Evolutionary conservation across 1,139 yeast genomes (phyloP), one percentile per base, ranked within the genome.

Genomic region (Debaryomyces fabryi): DNA sequence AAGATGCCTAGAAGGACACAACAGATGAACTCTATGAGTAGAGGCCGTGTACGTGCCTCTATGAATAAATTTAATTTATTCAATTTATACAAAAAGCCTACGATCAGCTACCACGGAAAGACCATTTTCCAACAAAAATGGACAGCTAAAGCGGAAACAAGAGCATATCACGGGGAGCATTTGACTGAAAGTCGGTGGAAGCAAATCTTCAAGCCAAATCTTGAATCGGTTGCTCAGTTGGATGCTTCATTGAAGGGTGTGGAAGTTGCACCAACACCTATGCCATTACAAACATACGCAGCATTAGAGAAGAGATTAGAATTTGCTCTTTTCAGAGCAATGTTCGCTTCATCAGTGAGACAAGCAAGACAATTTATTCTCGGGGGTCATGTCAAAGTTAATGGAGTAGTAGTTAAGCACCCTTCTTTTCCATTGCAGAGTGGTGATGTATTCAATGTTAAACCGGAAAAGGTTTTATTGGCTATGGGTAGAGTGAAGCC

Each of bases 131-230:
- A 91, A 70, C 97, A 92, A 68, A 90, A 91, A 71, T 93, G 96
- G 92, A 72, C 78, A 8, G 86, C 97, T 47, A 93, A 95, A 67
- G 86, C 86, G 62, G 97, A 91, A 64, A 86, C 98, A 4, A 82
- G 99, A 71, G 87, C 95, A 1, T 93, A 93, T 67, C 99, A 93
- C 65, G 99, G 99, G 58, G 98, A 93, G 62, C 92, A 88, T 64
- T 70, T 93, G 49, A 87, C 95, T 0, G 99, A 93, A 66, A 74
- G 83, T 24, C 83, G 93, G 63, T 89, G 92, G 83, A 83, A 86
- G 63, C 74, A 83, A 25, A 68, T 81, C 45, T 91, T 91, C 69
- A 75, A 82, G 50, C 87, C 92, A 32, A 83, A 86, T 49, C 74
- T 90, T 56, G 85, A 88, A 52, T 88, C 96, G 32, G 97, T 90